Base-by-base conservation (phyloP, 805 yeast species). In the Komagataella pastoris region DNA sequence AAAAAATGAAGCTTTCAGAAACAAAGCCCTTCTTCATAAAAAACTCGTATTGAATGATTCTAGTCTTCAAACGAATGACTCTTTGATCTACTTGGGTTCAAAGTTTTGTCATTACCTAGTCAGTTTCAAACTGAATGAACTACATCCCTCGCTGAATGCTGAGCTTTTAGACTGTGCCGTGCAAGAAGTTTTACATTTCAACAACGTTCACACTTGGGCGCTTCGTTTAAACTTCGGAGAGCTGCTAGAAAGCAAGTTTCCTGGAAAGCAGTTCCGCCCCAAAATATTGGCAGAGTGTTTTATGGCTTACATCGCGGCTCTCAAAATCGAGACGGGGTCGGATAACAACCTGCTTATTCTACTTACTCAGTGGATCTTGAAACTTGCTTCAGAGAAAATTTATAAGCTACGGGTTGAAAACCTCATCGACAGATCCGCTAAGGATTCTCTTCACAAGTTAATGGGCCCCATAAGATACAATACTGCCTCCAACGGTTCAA, bases 231-330 rank as follows among this genome's bases (percentile, higher is more conserved):
- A 14, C 8, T 30, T 30, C 40, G 14, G 14, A 30, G 14, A 30
- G 40, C 40, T 30, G 14, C 40, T 30, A 12, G 14, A 30, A 30
- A 30, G 40, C n/a, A 30, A 30, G 40, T 30, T 10, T 10, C 40
- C 40, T 10, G n/a, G 6, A 30, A 30, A 30, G 14, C 19, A 36
- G 23, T 19, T 19, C n/a, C 21, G 44, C 14, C 24, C 18, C 12
- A 49, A 40, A 18, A 8, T 40, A 18, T 17, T 43, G 17, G 50
- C 47, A 36, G 50, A 49, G n/a, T 49, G 50, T 40, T 49, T 49
- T 18, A 19, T 18, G 14, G 50, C 50, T 3, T 49, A 49, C 17
- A 30, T 49, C 18, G 50, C 47, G 17, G 50, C 50, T 2, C 50
- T 49, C 17, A 19, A 45, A 3, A 23, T 49, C 5, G 47, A 49